Base-by-base conservation (phyloP, 495 filamentous ascomycete species). In the Neurospora sp. region DNA sequence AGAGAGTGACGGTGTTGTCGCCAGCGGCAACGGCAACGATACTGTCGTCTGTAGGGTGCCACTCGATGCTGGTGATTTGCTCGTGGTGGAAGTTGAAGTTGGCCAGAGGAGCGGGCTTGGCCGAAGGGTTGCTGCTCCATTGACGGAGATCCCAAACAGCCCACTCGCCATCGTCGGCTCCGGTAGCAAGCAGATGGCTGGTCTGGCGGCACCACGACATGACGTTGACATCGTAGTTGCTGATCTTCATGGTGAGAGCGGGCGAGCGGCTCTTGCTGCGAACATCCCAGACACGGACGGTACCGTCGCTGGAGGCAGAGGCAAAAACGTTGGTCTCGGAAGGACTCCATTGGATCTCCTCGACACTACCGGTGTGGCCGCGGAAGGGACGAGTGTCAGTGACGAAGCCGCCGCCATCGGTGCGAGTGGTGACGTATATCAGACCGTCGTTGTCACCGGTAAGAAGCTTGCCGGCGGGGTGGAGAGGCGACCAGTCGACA, bases 311-410 rank as follows among this genome's bases (percentile, higher is more conserved):
- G 45, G 94, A 94, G 9, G 93, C 94, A 5, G 94, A 97, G 0
- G 94, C 92, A 77, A 98, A 98, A 14, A 98, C 95, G 73, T 93
- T 93, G 68, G 87, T 88, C 83, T 99, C 96, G 69, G 89, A 91
- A 0, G 96, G 96, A 31, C 91, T 94, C 96, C 96, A 99, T 79
- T 98, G 96, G 40, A 99, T 84, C 78, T 99, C 96, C 83, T 99
- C 96, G 22, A 99, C 89, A 48, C 92, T 94, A 61, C 90, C 90
- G 4, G 86, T 86, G 84, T 98, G 96, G 37, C 93, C 94, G 14
- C 87, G 89, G 81, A 94, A 95, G 6, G 94, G 88, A 37, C 91
- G 86, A 0, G 86, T 91, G 76, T 95, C 93, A 8, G 93, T 94
- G 5, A 92, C 91, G 89, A 93, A 97, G 68, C 91, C 91, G 35